Evolutionary conservation across 2,329 filamentous ascomycete genomes (phyloP).

Genomic region (Botrytis squamosa): DNA sequence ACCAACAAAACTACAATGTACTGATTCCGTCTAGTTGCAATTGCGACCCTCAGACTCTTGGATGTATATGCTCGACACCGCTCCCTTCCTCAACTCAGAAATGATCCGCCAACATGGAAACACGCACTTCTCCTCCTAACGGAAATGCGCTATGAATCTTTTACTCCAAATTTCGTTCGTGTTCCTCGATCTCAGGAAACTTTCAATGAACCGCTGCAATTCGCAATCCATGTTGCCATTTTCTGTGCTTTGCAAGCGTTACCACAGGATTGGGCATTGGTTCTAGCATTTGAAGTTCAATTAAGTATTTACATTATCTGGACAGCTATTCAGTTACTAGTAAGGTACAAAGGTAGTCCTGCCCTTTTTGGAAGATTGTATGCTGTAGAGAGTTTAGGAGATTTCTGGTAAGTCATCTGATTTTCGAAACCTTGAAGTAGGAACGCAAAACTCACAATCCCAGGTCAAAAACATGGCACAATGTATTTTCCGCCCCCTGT

Average conservation of each 20-base stretch:
- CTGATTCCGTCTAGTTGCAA: conserved; percentile 35
- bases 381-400: conserved; percentile 40
- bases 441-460: neutral
- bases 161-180: conserved; percentile 44
- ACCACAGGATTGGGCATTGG: conserved; percentile 40
- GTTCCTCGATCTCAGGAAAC: conserved; percentile 36
- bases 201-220: conserved; percentile 42
- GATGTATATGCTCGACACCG: conserved; percentile 43
- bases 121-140: conserved; percentile 41
- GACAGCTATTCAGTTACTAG: conserved; percentile 41
- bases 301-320: conserved; percentile 44
- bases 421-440: neutral
- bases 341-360: conserved; percentile 42
- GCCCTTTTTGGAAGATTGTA: conserved; percentile 45
- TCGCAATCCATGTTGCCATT: conserved; percentile 39
- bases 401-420: conserved; percentile 40
- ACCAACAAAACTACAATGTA: neutral
- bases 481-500: conserved; percentile 44
- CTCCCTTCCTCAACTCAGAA: conserved; percentile 34
- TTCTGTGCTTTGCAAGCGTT: conserved; percentile 41
- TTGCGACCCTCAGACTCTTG: conserved; percentile 44
- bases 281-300: conserved; percentile 43
- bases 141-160: conserved; percentile 46
- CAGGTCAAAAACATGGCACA: conserved; percentile 45
- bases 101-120: conserved; percentile 34